phyloP scores from a whole-genome alignment of 768 basidiomycete species.

The Tricholoma furcatifolium region DNA sequence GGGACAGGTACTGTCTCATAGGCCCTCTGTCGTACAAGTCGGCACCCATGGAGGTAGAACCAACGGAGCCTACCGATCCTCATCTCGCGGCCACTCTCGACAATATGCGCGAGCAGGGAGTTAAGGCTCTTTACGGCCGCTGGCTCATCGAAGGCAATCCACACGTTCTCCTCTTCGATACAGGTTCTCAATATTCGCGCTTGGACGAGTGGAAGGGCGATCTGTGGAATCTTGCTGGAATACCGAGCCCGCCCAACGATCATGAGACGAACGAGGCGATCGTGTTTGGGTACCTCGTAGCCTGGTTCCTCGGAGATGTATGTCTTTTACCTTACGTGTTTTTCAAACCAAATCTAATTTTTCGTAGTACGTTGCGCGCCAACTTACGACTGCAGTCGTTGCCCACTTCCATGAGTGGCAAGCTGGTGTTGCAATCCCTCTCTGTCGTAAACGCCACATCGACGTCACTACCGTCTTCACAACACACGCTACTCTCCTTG shows the following conservation, averaged over 20 bases:
- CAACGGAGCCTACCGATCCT: constrained; percentile 83
- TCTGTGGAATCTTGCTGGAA: constrained; percentile 97
- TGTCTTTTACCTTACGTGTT: constrained; percentile 25
- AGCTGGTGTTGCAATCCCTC: constrained; percentile 91
- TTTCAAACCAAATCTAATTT: constrained; percentile 9
- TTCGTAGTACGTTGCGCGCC: constrained; percentile 74
- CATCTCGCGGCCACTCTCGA: constrained; percentile 74
- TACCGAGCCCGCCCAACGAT: constrained; percentile 94
- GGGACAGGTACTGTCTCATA: constrained; percentile 92
- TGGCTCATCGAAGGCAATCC: constrained; percentile 99
- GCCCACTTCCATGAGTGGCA: constrained; percentile 99
- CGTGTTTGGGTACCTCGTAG: constrained; percentile 95
- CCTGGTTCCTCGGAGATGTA: constrained; percentile 99
- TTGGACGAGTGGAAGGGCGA: constrained; percentile 99
- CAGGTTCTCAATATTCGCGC: constrained; percentile 79
- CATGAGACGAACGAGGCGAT: constrained; percentile 99
- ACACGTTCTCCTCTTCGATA: constrained; percentile 94
- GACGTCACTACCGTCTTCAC: constrained; percentile 99
- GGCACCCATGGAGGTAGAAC: constrained; percentile 98
- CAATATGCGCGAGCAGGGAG: constrained; percentile 85
- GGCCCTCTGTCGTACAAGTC: constrained; percentile 99
- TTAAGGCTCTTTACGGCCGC: constrained; percentile 92
- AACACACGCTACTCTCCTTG: constrained; percentile 96
- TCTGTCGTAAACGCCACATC: constrained; percentile 94
- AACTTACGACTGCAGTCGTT: constrained; percentile 83